Base-by-base conservation (phyloP, 495 filamentous ascomycete species). In the Penicillium herquei region DNA sequence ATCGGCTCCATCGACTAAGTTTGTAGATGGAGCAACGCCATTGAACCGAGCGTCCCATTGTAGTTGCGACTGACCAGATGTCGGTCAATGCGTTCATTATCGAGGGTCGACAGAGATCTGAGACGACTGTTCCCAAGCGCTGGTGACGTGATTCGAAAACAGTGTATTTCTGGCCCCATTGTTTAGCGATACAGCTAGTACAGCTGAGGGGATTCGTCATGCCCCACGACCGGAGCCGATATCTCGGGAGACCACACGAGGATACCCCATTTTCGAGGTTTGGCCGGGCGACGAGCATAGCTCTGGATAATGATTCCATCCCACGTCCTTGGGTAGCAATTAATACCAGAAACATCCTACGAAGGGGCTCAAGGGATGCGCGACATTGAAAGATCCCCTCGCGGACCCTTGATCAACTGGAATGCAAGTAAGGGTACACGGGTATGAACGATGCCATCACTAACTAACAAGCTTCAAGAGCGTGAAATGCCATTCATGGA, bases 401-500 rank as follows among this genome's bases (percentile, higher is more conserved):
- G 60, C 58, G 51, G 55, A 51, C 63, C 65, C 65, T 68, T 62
- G 63, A 68, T 68, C 57, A 57, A 54, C 55, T 26, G 55, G 64
- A 68, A 65, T 68, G 56, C 56, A 65, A 59, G 65, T 63, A 67
- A 67, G 65, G 65, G 63, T 39, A 58, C 44, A 57, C 42, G 48
- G 45, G 52, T 58, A 63, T 63, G 60, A 37, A 33, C 34, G 21
- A 49, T 37, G 47, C 21, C 21, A 39, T 13, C 12, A 30, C 14
- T 26, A 17, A 35, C 35, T n/a, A 51, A 39, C 16, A 17, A 10
- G 21, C 16, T 49, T 37, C 18, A 14, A 43, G 33, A 50, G 3
- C 12, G 12, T 9, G 10, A 46, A 30, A 39, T 31, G 17, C 16
- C 48, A 39, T 37, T 31, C 17, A 31, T 39, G 39, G 31, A 42